Conservation (phyloP, 768 basidiomycete species). For the Pleurotus cornucopiae region DNA sequence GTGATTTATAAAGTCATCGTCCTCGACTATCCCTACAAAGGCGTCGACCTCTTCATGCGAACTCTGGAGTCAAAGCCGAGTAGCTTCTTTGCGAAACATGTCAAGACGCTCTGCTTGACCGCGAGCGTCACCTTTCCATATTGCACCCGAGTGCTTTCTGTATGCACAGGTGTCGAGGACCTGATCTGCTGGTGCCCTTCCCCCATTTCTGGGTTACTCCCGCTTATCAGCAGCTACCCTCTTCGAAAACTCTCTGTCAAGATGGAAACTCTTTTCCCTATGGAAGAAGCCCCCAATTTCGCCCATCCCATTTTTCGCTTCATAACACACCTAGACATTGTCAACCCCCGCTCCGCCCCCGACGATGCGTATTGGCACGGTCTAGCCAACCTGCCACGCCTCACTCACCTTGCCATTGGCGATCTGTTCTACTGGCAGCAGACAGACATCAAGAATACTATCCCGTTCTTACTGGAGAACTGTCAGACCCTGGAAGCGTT, state of each 20-base stretch:
- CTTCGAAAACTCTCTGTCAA: conserved; percentile 33
- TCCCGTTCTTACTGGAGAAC: neutral
- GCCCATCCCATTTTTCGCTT: conserved; percentile 20
- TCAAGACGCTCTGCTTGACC: conserved; percentile 35
- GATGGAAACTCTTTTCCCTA: conserved; percentile 23
- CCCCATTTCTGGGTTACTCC: conserved; percentile 15
- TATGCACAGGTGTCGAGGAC: conserved; percentile 31
- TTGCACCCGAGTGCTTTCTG: conserved; percentile 26
- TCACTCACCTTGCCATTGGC: conserved; percentile 31
- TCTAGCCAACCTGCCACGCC: conserved; percentile 17
- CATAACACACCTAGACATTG: conserved; percentile 34
- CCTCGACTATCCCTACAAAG: conserved; percentile 19
- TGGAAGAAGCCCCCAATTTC: conserved; percentile 10
- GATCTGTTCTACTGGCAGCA: conserved; percentile 8
- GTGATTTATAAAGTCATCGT: conserved; percentile 34
- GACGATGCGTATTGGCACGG: conserved; percentile 23
- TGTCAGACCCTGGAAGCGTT: conserved; percentile 14
- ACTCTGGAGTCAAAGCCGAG: conserved; percentile 27
- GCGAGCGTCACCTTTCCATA: conserved; percentile 23
- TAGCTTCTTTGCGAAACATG: conserved; percentile 30
- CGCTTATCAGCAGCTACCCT: conserved; percentile 22
- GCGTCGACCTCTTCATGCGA: conserved; percentile 30
- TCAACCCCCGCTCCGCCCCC: conserved; percentile 17
- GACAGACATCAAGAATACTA: neutral
- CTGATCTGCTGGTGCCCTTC: conserved; percentile 32